A percentile compares a stretch with the other conserved stretches of the same genome.
Evolutionary conservation across 1,284 basidiomycete species (phyloP).

Genomic region (Ceratobasidium sp.): DNA sequence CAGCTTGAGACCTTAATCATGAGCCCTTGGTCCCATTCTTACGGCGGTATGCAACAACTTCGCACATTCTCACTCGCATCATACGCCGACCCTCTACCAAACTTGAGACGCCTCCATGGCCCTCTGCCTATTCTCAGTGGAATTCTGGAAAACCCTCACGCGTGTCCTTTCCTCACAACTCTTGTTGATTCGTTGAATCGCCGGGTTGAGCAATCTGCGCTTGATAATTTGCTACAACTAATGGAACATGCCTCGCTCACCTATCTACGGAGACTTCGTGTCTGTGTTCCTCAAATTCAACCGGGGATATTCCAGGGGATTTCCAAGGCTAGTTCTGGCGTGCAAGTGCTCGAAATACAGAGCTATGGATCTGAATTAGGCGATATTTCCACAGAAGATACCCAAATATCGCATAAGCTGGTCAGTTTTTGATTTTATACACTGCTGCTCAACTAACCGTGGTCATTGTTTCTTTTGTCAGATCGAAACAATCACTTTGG

Average conservation of each 20-base stretch:
- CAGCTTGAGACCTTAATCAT: conserved; percentile 4
- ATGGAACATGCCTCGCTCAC: not conserved
- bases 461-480: not conserved
- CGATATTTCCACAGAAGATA: not conserved
- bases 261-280: not conserved
- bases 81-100: conserved; percentile 4
- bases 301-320: not conserved
- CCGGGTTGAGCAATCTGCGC: not conserved
- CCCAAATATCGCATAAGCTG: not conserved
- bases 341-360: conserved; percentile 4
- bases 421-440: not conserved
- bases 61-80: conserved; percentile 15
- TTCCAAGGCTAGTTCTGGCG: not conserved
- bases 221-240: not conserved
- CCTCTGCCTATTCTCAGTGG: not conserved
- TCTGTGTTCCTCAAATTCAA: not conserved
- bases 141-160: not conserved
- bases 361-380: not conserved
- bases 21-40: not conserved
- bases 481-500: not conserved
- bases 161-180: not conserved
- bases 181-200: not conserved
- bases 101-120: not conserved
- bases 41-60: not conserved
- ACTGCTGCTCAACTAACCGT: not conserved